Base-by-base conservation (phyloP, 306 rosid genomes). In the Cajanus cajan region DNA sequence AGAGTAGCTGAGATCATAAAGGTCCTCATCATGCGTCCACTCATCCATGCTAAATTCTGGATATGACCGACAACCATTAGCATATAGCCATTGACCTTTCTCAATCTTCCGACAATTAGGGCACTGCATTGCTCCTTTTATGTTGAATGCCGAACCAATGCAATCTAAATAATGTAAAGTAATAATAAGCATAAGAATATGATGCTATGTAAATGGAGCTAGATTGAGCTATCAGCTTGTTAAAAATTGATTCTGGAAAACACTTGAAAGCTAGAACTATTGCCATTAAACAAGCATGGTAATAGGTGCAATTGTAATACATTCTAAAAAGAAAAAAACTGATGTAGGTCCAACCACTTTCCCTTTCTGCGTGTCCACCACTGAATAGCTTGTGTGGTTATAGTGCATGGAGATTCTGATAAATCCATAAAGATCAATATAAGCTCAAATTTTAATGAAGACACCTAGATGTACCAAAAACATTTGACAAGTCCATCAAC, bases 61-160 rank as follows among this genome's bases (percentile, higher is more conserved):
- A 86, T 86, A 83, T 81, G 99, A 84, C 65, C 99, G 94, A 73
- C 83, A 83, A 41, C 98, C 98, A 78, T 87, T 96, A 73, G 98
- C 93, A 88, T 90, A 96, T 71, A 96, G 98, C 99, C 99, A 96
- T 83, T 90, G 99, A 43, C 99, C 99, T 82, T 96, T 96, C 88
- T 96, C 98, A 54, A 91, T 85, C 91, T 96, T 93, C 88, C 99
- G 89, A 80, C 99, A 96, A 85, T 96, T 96, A 50, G 99, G 99
- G 86, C 99, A 96, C 82, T 96, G 99, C 99, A 96, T 96, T n/a
- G 94, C 93, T 47, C 99, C 98, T 82, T 96, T 96, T 22, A 90
- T 62, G 83, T 96, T 96, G 85, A 96, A 96, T 59, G 99, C 99
- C 11, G 99, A 96, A 82, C 97, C 99, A 80, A 96, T 93, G 81